These are phyloP conservation scores for Wickerhamiella lipophila DNA, from an alignment of 805 yeast genomes.

Conservation along the genomic window DNA sequence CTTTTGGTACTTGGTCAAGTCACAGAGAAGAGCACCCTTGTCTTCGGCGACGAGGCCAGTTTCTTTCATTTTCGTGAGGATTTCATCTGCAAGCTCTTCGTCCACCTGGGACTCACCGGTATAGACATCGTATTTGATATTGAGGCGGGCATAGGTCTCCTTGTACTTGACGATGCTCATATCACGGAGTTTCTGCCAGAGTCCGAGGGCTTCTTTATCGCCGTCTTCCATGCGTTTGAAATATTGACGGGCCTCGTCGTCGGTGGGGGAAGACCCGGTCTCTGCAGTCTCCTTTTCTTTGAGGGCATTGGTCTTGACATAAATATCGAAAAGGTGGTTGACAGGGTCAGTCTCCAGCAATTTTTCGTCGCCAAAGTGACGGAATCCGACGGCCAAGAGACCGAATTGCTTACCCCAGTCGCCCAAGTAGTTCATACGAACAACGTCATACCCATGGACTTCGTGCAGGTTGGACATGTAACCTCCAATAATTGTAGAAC, in stretches of 20 bases:
- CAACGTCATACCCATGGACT: constrained; percentile 83
- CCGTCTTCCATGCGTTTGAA: constrained; percentile 92
- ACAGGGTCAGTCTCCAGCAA: constrained; percentile 66
- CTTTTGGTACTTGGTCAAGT: constrained; percentile 72
- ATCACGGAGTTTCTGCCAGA: constrained; percentile 87
- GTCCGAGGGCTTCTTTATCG: constrained; percentile 57
- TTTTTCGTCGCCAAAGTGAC: constrained; percentile 71
- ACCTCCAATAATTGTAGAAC: constrained; percentile 97
- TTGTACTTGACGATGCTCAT: constrained; percentile 76
- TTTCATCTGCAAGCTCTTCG: constrained; percentile 53
- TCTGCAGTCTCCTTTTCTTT: constrained; percentile 51
- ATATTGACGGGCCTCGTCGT: constrained; percentile 74
- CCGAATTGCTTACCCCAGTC: constrained; percentile 99
- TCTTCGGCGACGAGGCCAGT: constrained; percentile 69
- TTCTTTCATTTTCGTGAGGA: constrained; percentile 48
- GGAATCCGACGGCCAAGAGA: constrained; percentile 82
- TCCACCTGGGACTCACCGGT: constrained; percentile 95
- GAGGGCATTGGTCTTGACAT: constrained; percentile 74
- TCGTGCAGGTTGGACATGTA: constrained; percentile 83
- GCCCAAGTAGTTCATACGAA: constrained; percentile 87
- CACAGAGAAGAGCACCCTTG: constrained; percentile 81
- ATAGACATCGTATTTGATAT: constrained; percentile 75
- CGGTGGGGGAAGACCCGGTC: constrained; percentile 41
- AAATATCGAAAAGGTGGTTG: constrained; percentile 86
- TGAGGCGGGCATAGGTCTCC: constrained; percentile 80